Evolutionary conservation across 139 green algal genomes (phyloP), one percentile per base, ranked within the genome.

Genomic region (Chlamydomonas asymmetrica): DNA sequence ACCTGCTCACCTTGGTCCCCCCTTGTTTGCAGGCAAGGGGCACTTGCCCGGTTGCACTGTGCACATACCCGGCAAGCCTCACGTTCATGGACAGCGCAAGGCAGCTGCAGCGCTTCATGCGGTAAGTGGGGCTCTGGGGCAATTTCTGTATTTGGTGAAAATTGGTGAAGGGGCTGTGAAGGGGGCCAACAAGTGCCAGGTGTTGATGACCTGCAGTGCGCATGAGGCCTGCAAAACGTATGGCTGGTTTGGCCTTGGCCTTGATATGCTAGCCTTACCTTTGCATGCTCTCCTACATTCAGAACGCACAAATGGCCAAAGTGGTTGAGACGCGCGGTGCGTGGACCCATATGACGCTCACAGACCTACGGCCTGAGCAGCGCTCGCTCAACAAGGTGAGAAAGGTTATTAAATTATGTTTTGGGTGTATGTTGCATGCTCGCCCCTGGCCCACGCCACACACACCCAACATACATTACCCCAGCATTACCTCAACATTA

Each of bases 71-170:
- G 78, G 64, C 1, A 43, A 37, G 5, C 18, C 48, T 4, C 43
- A 45, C 20, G 63, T 60, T 31, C 71, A 60, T 18, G 71, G 70
- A 0, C 78, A 84, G 37, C 78, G 78, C 56, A 67, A 59, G 22
- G 50, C 78, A 20, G 64, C 76, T 41, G 65, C 78, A 4, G 72
- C 78, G 2, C 31, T 84, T 0, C 78, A 84, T 59, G 80, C 68
- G 43, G 74, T 80, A 32, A 63, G 73, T 22, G 10, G 34, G 5
- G 35, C 9, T 31, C 31, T 64, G 25, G 32, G 34, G 16, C 6
- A 60, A 13, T 25, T 52, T 25, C 45, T 52, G 13, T 52, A 16
- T 16, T 52, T 10, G 13, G 45, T 16, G 13, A 25, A 13, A 52
- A 52, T 25, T 52, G 45, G 18, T 10, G 45, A 13, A 52, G 18